These are phyloP conservation scores for Gigaspora rosea DNA, from an alignment of 192 early-diverging fungal genomes.

Conservation along the genomic window DNA sequence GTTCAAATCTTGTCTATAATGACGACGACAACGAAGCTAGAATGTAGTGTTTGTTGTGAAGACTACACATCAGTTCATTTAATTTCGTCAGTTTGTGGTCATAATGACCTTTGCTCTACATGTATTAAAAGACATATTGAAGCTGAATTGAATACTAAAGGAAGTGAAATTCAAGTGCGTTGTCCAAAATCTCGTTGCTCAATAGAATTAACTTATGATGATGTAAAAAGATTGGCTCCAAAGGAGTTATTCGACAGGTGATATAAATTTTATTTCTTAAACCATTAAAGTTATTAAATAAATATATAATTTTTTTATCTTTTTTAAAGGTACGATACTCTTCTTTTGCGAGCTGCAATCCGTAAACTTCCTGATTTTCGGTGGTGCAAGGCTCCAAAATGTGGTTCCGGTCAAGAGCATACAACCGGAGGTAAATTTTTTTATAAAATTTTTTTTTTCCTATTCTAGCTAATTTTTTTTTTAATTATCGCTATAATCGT, in stretches of 20 bases:
- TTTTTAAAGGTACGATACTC: conserved; percentile 1
- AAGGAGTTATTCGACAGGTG: conserved; percentile 16
- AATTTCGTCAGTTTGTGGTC: not conserved
- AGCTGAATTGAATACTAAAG: conserved; percentile 12
- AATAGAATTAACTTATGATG: not conserved
- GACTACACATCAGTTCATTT: not conserved
- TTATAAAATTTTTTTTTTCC: not conserved
- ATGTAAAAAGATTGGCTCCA: conserved; percentile 16
- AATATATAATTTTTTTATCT: not conserved
- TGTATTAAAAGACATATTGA: conserved; percentile 16
- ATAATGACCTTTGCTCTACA: not conserved
- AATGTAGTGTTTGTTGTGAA: conserved; percentile 16
- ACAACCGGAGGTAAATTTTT: conserved; percentile 17
- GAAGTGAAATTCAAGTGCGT: not conserved
- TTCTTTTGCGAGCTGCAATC: conserved; percentile 10
- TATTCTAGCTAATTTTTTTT: not conserved
- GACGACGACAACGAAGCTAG: not conserved
- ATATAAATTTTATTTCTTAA: not conserved
- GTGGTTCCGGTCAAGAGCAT: conserved; percentile 26
- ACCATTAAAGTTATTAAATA: not conserved
- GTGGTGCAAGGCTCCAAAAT: conserved; percentile 25
- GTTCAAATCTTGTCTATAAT: not conserved
- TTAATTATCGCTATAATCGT: not conserved
- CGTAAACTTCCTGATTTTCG: conserved; percentile 21
- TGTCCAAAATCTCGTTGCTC: conserved; percentile 18